Evolutionary conservation across 345 rosid genomes (phyloP).

Genomic region (Eucalyptus victrix): DNA sequence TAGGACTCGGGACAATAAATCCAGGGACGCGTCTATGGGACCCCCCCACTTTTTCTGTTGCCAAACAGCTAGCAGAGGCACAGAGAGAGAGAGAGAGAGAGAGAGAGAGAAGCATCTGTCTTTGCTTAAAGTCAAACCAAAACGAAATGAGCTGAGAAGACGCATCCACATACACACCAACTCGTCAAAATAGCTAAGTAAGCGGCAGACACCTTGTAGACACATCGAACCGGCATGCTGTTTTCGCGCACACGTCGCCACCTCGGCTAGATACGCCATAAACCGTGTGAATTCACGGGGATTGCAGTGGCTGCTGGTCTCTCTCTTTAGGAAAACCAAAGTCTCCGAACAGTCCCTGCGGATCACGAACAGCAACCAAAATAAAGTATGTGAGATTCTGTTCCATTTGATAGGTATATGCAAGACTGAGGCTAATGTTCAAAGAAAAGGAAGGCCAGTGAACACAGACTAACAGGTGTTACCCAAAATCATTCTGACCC

Average conservation of each 20-base stretch:
- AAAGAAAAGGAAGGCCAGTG: background rate
- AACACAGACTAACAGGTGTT: background rate
- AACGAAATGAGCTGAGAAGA: background rate
- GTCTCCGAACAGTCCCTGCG: constrained; percentile 54
- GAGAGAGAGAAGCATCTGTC: background rate
- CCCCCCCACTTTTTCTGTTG: constrained; percentile 31
- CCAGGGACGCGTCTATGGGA: background rate
- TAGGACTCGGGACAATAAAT: background rate
- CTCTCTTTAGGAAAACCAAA: constrained; percentile 34
- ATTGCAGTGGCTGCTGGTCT: background rate
- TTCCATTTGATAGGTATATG: background rate
- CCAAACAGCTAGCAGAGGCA: background rate
- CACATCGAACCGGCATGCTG: background rate
- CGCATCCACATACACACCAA: background rate
- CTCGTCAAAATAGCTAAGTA: background rate
- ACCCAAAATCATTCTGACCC: background rate
- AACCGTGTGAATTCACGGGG: background rate
- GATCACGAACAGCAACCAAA: background rate
- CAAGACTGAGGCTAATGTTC: background rate
- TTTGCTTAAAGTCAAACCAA: background rate
- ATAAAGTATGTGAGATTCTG: background rate
- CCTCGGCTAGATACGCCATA: background rate
- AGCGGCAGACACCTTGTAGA: background rate
- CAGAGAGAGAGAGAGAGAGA: background rate
- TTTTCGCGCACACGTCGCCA: background rate